These are phyloP conservation scores for Cunninghamia lanceolata DNA, from an alignment of 75 land plant genomes.

Conservation along the genomic window DNA sequence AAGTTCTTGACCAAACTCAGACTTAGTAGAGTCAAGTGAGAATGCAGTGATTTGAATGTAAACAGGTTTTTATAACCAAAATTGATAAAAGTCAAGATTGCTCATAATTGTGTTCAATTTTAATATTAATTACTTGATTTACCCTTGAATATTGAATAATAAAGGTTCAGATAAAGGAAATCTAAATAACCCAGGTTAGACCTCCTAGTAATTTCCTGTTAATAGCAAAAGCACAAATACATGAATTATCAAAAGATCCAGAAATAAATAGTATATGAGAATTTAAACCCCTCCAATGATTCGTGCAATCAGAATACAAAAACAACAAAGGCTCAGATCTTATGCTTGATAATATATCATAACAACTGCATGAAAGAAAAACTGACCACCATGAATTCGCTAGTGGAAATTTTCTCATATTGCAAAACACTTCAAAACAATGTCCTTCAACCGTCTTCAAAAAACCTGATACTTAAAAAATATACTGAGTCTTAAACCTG, in stretches of 20 bases:
- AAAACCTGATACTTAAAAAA: neutral
- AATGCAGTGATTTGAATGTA: neutral
- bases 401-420: neutral
- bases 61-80: no score
- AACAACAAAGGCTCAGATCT: neutral
- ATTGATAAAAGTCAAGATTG: no score
- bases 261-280: neutral
- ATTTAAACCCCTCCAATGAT: neutral
- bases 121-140: no score
- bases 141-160: no score
- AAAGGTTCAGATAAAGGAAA: neutral
- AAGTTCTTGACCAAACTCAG: neutral
- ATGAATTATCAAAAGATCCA: neutral
- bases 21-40: neutral
- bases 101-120: no score
- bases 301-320: neutral
- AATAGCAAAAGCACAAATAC: neutral
- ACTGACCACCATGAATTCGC: neutral
- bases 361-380: neutral
- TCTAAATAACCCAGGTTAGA: neutral
- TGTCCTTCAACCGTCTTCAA: neutral
- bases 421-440: neutral
- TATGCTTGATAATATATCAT: neutral
- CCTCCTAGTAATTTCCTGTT: neutral
- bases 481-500: neutral